Evolutionary conservation across 208 protist species (phyloP), one percentile per base, ranked within the genome.

Genomic region (Acanthamoeba lenticulata): DNA sequence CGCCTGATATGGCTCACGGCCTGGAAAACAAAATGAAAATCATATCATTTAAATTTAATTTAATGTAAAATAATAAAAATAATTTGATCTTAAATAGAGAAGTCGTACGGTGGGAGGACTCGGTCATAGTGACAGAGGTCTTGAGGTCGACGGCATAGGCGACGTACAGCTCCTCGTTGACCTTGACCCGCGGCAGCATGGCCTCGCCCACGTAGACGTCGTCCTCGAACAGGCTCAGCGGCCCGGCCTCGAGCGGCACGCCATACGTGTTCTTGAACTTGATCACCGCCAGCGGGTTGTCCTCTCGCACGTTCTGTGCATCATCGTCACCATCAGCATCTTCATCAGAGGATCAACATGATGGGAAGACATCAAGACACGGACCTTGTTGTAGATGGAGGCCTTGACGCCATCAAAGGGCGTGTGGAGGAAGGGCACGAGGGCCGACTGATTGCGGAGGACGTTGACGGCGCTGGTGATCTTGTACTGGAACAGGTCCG

Each of bases 211-310:
- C 74, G n/a, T 85, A 85, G n/a, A 55, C 44, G 74, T 85, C 74
- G 74, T 85, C 74, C 74, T 85, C 74, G 74, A 85, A 85, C 42
- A 85, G 74, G 74, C 36, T 55, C 21, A 85, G 74, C 74, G 74
- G 74, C 2, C 74, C 74, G 6, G 74, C 47, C 44, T 45, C 74
- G 9, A 85, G 36, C 38, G 74, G 74, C 38, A 85, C 74, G 15
- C 74, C 74, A 29, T 34, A 85, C 19, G 42, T 85, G 44, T 85
- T 85, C 74, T 85, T 85, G 74, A 85, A 85, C 74, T 85, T 85
- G 74, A 85, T 85, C 74, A 85, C 74, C 74, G 74, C 74, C 38
- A 85, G 74, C 74, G 74, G 74, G n/a, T 85, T 85, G 27, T 85
- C 74, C 74, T 85, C 74, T 2, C 74, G 38, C 74, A 85, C 74